Evolutionary conservation across 176 grass and related monocot genomes (phyloP).

Genomic region (Aegilops umbellulata): DNA sequence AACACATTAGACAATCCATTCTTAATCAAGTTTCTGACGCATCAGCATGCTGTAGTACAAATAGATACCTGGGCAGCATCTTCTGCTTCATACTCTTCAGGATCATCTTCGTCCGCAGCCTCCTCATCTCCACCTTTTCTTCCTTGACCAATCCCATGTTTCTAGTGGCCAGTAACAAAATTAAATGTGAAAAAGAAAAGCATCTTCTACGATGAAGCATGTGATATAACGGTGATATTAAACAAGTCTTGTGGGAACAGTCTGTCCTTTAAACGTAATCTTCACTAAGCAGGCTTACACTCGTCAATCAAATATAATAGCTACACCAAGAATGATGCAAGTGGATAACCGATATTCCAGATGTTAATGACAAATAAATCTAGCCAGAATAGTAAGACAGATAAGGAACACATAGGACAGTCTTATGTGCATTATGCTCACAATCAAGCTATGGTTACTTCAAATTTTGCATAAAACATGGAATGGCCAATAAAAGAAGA

Average conservation of each 20-base stretch:
- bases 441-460: not conserved
- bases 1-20: not conserved
- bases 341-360: not conserved
- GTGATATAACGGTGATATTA: not conserved
- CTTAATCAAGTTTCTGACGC: not conserved
- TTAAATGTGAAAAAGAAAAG: not conserved
- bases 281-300: not conserved
- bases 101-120: slow-evolving; percentile 36
- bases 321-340: not conserved
- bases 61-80: slow-evolving; percentile 28
- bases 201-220: not conserved
- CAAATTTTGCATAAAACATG: not conserved
- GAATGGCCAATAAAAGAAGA: slow-evolving; percentile 8
- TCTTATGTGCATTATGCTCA: not conserved
- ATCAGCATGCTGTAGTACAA: too few species aligned
- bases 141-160: slow-evolving; percentile 40
- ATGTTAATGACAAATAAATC: not conserved
- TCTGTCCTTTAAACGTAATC: slow-evolving; percentile 8
- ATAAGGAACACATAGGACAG: not conserved
- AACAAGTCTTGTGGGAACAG: not conserved
- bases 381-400: slow-evolving; percentile 3
- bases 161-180: slow-evolving; percentile 27
- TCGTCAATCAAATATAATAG: not conserved
- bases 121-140: slow-evolving; percentile 46
- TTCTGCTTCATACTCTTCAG: slow-evolving; percentile 42